Conservation (phyloP, 805 yeast genomes). For the Candida insectalens region DNA sequence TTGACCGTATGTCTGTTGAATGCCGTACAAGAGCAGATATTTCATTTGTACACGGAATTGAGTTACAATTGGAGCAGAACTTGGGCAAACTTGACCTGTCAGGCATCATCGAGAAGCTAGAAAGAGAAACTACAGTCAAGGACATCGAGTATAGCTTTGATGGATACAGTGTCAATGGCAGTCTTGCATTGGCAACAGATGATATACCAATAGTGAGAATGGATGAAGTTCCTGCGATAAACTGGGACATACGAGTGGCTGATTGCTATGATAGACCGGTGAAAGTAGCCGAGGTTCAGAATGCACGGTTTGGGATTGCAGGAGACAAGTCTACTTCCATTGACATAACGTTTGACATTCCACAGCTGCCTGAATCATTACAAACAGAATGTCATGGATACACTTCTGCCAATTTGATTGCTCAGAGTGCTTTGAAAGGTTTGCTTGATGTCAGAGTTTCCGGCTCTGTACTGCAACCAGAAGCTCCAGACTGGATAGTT, state of each 20-base stretch:
- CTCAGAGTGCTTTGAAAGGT: too few relatives aligned
- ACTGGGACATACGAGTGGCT: constrained; percentile 5
- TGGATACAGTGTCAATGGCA: background rate
- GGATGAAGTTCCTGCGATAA: background rate
- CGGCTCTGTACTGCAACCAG: background rate
- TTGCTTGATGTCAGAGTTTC: too few relatives aligned
- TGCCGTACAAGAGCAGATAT: background rate
- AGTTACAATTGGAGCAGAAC: background rate
- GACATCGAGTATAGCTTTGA: background rate
- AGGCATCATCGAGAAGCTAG: background rate
- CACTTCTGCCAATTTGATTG: too few relatives aligned
- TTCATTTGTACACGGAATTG: background rate
- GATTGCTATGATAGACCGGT: constrained; percentile 5
- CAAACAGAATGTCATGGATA: too few relatives aligned
- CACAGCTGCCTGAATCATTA: too few relatives aligned
- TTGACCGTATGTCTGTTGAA: background rate
- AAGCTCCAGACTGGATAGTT: background rate
- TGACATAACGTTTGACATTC: too few relatives aligned
- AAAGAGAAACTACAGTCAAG: background rate
- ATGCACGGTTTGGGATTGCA: background rate
- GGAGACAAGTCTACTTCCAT: too few relatives aligned
- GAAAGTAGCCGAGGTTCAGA: background rate
- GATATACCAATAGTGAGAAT: background rate
- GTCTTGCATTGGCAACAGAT: background rate
- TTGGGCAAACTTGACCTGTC: background rate